Conservation (phyloP, 495 filamentous ascomycete species). For the Amorphotheca resinae region DNA sequence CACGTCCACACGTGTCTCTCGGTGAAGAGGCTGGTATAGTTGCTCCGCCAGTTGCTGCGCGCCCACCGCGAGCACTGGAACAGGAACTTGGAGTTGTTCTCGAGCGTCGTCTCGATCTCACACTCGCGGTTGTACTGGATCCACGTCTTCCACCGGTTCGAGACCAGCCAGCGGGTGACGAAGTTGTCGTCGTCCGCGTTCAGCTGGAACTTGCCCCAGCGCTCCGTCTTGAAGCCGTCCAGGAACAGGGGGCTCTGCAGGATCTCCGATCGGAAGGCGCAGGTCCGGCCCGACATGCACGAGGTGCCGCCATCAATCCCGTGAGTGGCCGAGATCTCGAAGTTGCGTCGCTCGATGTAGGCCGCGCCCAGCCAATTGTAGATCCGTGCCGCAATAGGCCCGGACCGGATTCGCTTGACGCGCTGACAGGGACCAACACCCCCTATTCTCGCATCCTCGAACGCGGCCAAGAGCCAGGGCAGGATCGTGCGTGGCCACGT, state of each 20-base stretch:
- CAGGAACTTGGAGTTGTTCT: slow-evolving; percentile 60
- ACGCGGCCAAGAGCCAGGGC: slow-evolving; percentile 74
- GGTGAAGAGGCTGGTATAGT: slow-evolving; percentile 60
- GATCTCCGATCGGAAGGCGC: slow-evolving; percentile 70
- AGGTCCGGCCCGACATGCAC: slow-evolving; percentile 78
- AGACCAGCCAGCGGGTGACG: slow-evolving; percentile 68
- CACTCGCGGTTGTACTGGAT: slow-evolving; percentile 66
- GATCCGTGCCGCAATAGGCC: slow-evolving; percentile 41
- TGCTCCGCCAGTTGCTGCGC: slow-evolving; percentile 71
- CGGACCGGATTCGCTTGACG: slow-evolving; percentile 49
- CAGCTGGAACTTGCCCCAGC: slow-evolving; percentile 58
- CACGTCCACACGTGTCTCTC: slow-evolving; percentile 59
- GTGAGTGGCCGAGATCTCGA: slow-evolving; percentile 79
- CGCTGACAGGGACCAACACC: slow-evolving; percentile 77
- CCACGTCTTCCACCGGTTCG: slow-evolving; percentile 61
- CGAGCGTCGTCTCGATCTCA: slow-evolving; percentile 63
- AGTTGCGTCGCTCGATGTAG: slow-evolving; percentile 77
- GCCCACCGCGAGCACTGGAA: slow-evolving; percentile 75
- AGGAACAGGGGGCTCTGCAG: slow-evolving; percentile 66
- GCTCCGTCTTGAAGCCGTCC: slow-evolving; percentile 57
- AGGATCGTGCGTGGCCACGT: slow-evolving; percentile 66
- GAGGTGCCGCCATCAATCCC: slow-evolving; percentile 77
- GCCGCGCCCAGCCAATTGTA: slow-evolving; percentile 71
- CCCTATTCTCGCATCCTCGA: slow-evolving; percentile 64
- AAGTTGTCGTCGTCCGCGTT: slow-evolving; percentile 82